phyloP scores from a whole-genome alignment of 352 stramenopile genomes.

The Phytophthora fragariae region DNA sequence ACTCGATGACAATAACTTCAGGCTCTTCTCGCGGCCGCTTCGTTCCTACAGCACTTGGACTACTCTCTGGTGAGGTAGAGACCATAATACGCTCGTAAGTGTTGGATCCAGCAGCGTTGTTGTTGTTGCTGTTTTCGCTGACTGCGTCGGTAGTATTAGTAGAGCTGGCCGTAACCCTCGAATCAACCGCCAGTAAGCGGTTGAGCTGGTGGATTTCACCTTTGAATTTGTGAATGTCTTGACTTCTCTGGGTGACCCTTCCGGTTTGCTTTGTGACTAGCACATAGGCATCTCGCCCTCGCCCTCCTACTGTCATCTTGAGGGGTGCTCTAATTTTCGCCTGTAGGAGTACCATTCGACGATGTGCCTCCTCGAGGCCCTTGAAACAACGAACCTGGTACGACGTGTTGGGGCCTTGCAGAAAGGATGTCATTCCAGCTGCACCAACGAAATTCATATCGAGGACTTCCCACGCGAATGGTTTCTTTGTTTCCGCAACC shows the following conservation, averaged over 20 bases:
- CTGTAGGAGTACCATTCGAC: constrained; percentile 5
- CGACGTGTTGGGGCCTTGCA: constrained; percentile 3
- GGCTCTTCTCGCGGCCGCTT: constrained; percentile 20
- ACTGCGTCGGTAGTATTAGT: background rate
- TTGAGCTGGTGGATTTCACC: constrained; percentile 13
- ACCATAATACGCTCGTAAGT: background rate
- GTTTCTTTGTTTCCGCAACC: constrained; percentile 7
- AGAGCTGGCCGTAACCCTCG: background rate
- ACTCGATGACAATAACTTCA: constrained; percentile 23
- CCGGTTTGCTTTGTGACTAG: constrained; percentile 16
- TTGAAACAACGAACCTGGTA: constrained; percentile 8
- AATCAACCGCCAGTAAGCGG: background rate
- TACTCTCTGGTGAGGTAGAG: background rate
- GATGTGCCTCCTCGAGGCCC: constrained; percentile 10
- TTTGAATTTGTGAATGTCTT: constrained; percentile 15
- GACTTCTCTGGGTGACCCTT: constrained; percentile 4
- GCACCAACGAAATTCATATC: constrained; percentile 17
- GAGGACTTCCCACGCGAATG: constrained; percentile 15
- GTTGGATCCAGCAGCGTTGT: background rate
- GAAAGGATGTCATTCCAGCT: constrained; percentile 14
- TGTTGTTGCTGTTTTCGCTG: background rate
- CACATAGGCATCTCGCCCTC: constrained; percentile 10
- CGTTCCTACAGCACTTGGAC: background rate
- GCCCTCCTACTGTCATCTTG: constrained; percentile 6
- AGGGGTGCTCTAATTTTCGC: constrained; percentile 17